phyloP scores from a whole-genome alignment of 139 green algal species.

The Dunaliella primolecta region DNA sequence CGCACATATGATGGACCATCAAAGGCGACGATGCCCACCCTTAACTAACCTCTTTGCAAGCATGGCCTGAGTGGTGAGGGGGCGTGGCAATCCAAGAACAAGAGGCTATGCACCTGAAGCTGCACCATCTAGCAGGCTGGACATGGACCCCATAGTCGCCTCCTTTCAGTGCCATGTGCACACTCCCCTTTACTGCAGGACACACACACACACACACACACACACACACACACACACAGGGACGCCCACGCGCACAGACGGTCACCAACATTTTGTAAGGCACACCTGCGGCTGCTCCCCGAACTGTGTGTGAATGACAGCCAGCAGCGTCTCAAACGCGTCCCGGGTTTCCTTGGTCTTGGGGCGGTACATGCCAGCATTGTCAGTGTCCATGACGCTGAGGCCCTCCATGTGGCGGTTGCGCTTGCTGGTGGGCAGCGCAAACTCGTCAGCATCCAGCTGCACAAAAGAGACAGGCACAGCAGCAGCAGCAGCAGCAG shows the following conservation, averaged over 20 bases:
- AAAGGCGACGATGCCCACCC: too few species aligned
- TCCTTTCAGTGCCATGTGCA: too few species aligned
- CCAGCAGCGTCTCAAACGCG: conserved; percentile 92
- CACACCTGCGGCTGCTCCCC: conserved; percentile 83
- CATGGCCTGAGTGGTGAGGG: too few species aligned
- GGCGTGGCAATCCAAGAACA: too few species aligned
- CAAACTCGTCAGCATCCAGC: conserved; percentile 37
- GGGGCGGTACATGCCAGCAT: conserved; percentile 46
- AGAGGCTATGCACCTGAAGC: too few species aligned
- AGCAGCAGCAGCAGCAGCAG: not conserved
- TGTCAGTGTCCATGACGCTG: conserved; percentile 80
- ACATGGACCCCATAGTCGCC: too few species aligned
- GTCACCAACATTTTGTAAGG: not conserved
- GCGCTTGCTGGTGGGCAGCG: conserved; percentile 40
- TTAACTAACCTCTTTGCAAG: too few species aligned
- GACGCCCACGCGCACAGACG: not conserved
- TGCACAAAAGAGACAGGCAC: too few species aligned
- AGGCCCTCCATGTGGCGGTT: conserved; percentile 27
- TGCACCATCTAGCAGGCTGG: too few species aligned
- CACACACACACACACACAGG: not conserved
- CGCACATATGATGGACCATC: too few species aligned
- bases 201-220: not conserved
- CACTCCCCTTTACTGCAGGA: too few species aligned
- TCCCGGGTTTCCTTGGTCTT: conserved; percentile 82
- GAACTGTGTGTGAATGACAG: conserved; percentile 78